Base-by-base conservation (phyloP, 2,329 filamentous ascomycete genomes). In the Fusarium illudens region DNA sequence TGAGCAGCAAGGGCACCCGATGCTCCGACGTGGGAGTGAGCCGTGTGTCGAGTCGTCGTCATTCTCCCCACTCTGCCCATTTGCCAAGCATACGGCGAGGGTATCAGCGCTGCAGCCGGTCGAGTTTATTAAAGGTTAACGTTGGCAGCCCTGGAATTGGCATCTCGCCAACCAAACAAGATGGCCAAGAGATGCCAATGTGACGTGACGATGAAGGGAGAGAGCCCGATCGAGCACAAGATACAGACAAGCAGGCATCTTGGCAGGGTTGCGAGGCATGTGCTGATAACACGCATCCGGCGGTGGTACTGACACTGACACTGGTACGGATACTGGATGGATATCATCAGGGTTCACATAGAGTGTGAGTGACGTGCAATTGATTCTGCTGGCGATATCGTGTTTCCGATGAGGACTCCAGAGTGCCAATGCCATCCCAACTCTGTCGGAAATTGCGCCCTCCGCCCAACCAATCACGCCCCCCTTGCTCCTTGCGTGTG, bases 401-500 rank as follows among this genome's bases (percentile, higher is more conserved):
- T 44, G 39, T 44, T 44, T 58, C 46, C 39, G 34, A 51, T 29
- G 27, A 33, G 22, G 20, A 58, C 34, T n/a, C 30, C 32, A 50
- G 4, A 58, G 22, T 50, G 36, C 48, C 44, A 50, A 57, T 37
- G 32, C 54, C 54, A 49, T 30, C 22, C 32, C 42, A 20, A 25
- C 25, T 39, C 15, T 27, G 11, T 55, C 71, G 71, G 71, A 73
- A 73, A 73, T 73, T 73, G 61, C 68, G 15, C 55, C 55, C 60
- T 58, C 11, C n/a, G 20, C 20, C 33, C 44, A 49, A 20, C 71
- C 69, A 71, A 68, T 73, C 9, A 29, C 5, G 10, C 6, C 1
- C 27, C 8, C 25, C 17, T 30, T 12, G 20, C 3, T n/a, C 6
- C 30, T 42, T 54, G 49, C 30, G 12, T 1, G 15, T 44, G 30